These are phyloP conservation scores for Trifolium dubium DNA, from an alignment of 306 rosid species.

Conservation along the genomic window DNA sequence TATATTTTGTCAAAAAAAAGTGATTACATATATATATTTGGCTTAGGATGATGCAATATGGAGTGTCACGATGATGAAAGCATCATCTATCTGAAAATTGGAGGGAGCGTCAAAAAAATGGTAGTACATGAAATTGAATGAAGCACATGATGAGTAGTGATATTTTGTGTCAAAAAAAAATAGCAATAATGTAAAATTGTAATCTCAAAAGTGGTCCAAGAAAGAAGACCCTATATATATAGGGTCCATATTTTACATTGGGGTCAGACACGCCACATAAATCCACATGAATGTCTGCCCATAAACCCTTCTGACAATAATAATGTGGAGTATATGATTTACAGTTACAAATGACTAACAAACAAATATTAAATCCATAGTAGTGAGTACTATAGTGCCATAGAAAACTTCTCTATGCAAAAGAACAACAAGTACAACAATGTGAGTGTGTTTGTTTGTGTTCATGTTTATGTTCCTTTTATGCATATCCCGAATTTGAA, in stretches of 20 bases:
- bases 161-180: background rate
- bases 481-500: conserved; percentile 2
- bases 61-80: conserved; percentile 44
- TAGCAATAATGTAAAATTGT: background rate
- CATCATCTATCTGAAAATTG: background rate
- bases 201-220: conserved; percentile 41
- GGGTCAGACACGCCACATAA: conserved; percentile 40
- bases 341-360: conserved; percentile 20
- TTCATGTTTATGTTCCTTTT: background rate
- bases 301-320: conserved; percentile 27
- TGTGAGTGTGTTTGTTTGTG: background rate
- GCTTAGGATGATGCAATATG: conserved; percentile 41
- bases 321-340: conserved; percentile 16
- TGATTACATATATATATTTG: background rate
- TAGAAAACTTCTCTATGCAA: conserved; percentile 16
- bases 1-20: too few species aligned
- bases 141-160: conserved; percentile 25
- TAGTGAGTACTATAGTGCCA: background rate
- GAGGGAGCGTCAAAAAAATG: conserved; percentile 36
- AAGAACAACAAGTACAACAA: conserved; percentile 24
- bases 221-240: conserved; percentile 32
- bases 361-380: conserved; percentile 19
- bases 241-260: conserved; percentile 43
- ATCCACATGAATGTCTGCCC: conserved; percentile 47
- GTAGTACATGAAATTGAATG: conserved; percentile 19